phyloP scores from a whole-genome alignment of 2,329 filamentous ascomycete species.

The Cadophora malorum region DNA sequence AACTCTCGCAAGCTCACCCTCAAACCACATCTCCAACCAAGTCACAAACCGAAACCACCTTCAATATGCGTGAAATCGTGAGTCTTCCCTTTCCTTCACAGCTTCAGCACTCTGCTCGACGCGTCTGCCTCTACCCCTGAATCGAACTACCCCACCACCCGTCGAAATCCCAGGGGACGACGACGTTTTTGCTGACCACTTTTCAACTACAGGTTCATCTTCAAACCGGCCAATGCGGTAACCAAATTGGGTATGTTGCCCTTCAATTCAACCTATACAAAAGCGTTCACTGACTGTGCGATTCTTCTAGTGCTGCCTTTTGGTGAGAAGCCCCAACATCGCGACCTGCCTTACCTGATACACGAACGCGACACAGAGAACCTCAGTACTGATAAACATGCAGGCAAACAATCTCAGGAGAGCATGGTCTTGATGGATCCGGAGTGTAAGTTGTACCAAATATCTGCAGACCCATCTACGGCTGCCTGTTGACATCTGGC shows the following conservation, averaged over 20 bases:
- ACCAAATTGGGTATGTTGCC: conserved; percentile 94
- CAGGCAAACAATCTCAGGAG: conserved; percentile 83
- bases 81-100: conserved; percentile 47
- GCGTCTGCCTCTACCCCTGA: conserved; percentile 51
- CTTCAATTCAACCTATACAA: not conserved
- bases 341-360: conserved; percentile 29
- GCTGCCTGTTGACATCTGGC: conserved; percentile 38
- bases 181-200: conserved; percentile 60
- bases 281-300: not conserved
- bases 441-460: conserved; percentile 75
- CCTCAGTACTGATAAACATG: conserved; percentile 49
- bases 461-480: not conserved
- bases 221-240: conserved; percentile 99
- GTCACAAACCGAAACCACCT: conserved; percentile 41
- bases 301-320: conserved; percentile 84
- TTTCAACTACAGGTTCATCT: conserved; percentile 84
- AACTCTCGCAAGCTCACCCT: conserved; percentile 10
- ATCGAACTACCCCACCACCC: conserved; percentile 41
- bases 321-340: conserved; percentile 64
- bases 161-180: conserved; percentile 43
- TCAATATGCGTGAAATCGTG: conserved; percentile 79
- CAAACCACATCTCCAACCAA: conserved; percentile 28
- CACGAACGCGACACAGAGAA: conserved; percentile 43
- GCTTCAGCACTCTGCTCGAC: conserved; percentile 38
- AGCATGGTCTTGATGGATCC: conserved; percentile 97